These are phyloP conservation scores for Pleurotus citrinopileatus DNA, from an alignment of 768 basidiomycete species.

Conservation along the genomic window DNA sequence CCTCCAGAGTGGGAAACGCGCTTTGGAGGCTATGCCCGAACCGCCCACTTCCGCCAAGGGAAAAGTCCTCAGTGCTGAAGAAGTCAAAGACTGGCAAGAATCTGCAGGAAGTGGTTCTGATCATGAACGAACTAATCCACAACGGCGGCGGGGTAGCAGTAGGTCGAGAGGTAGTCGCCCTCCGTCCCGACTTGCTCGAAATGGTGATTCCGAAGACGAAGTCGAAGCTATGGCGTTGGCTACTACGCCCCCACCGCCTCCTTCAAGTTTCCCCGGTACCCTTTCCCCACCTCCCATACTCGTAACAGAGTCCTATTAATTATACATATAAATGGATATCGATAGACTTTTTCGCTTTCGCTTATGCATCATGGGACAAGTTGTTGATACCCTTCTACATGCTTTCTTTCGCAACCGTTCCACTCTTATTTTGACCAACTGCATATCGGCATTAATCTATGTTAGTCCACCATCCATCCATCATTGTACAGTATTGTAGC, in stretches of 20 bases:
- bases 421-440: not conserved
- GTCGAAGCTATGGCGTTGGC: slow-evolving; percentile 36
- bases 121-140: slow-evolving; percentile 16
- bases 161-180: slow-evolving; percentile 28
- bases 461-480: slow-evolving; percentile 10
- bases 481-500: slow-evolving; percentile 12
- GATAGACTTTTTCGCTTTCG: not conserved
- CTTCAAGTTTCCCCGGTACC: slow-evolving; percentile 26
- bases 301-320: slow-evolving; percentile 31
- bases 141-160: slow-evolving; percentile 10
- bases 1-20: slow-evolving; percentile 53
- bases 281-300: slow-evolving; percentile 6
- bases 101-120: slow-evolving; percentile 22
- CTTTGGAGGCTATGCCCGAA: slow-evolving; percentile 55
- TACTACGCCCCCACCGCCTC: slow-evolving; percentile 25
- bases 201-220: slow-evolving; percentile 36
- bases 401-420: not conserved
- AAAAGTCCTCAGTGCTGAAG: slow-evolving; percentile 73
- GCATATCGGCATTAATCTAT: slow-evolving; percentile 19
- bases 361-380: not conserved
- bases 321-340: slow-evolving; percentile 1
- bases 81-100: slow-evolving; percentile 60
- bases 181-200: slow-evolving; percentile 21
- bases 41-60: slow-evolving; percentile 49
- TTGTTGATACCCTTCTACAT: slow-evolving; percentile 4